Evolutionary conservation across 192 early-diverging fungal species (phyloP), one percentile per base, ranked within the genome.

Genomic region (Rhizophagus clarus): DNA sequence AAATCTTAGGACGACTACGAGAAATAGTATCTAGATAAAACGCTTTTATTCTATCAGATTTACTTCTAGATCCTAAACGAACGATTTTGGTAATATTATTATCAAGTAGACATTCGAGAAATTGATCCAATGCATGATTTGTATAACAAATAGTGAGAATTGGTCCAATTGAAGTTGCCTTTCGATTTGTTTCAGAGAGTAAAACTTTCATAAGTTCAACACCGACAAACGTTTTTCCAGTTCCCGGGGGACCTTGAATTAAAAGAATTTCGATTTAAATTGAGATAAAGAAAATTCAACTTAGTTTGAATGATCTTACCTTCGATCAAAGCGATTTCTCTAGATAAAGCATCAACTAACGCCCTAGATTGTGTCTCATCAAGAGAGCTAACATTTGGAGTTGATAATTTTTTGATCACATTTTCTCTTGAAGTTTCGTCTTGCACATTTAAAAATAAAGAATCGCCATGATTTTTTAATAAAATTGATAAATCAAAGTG

Each of bases 111-210:
- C 34, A n/a, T 20, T 88, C 86, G 12, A 92, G 74, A 76, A 92
- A 92, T 76, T 90, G 88, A 70, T 92, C 91, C n/a, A 92, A 75
- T 4, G 91, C 91, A 76, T 90, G 90, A 79, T 91, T 91, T 12
- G 90, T 91, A 56, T 87, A 88, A 56, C 86, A 88, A 28, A 90
- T 82, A 26, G 83, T 78, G 8, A 91, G 81, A 47, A 90, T 86
- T 2, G 87, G 89, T 51, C 77, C 83, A 22, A 70, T 40, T 6
- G 20, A 22, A 37, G 68, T 37, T n/a, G 68, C 34, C 24, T 40
- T 32, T 17, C 32, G 31, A 22, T 79, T 78, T 20, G 71, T 74
- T 69, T 81, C 26, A 64, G 76, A 8, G 4, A 32, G 8, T 7
- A 89, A 82, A 12, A 85, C 84, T 28, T 71, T 71, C 74, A 89